Percentiles rank a stretch among this genome's conserved stretches.
Conservation (phyloP, 352 stramenopile species). For the Globisporangium parvum region DNA sequence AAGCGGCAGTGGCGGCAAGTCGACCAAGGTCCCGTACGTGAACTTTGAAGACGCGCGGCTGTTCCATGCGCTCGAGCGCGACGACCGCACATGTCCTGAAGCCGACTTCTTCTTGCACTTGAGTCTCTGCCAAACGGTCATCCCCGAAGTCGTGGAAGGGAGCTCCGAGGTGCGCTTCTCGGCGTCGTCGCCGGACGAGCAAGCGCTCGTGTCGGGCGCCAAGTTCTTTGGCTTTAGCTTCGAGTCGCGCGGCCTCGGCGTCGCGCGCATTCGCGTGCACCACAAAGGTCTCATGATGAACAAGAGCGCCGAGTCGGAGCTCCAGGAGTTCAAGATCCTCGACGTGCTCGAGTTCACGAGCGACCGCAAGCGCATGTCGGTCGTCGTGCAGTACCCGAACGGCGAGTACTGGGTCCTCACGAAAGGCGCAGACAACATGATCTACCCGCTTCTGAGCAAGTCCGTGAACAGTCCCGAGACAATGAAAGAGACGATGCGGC, state of each 20-base stretch:
- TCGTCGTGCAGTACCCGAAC: slow-evolving; percentile 83
- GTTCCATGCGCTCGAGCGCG: slow-evolving; percentile 33
- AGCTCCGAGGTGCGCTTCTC: slow-evolving; percentile 56
- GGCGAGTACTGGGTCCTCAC: slow-evolving; percentile 63
- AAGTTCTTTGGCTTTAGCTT: slow-evolving; percentile 79
- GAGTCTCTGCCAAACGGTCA: slow-evolving; percentile 77
- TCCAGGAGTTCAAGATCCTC: slow-evolving; percentile 71
- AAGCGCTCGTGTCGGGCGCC: slow-evolving; percentile 84
- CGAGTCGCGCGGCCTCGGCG: slow-evolving; percentile 51
- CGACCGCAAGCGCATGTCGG: slow-evolving; percentile 97
- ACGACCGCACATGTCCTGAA: slow-evolving; percentile 25
- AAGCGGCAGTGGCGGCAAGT: not conserved
- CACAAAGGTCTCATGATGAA: slow-evolving; percentile 36
- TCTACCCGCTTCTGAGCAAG: slow-evolving; percentile 76
- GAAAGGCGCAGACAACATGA: slow-evolving; percentile 93
- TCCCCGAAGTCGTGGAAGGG: slow-evolving; percentile 49
- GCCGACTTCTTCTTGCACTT: slow-evolving; percentile 84
- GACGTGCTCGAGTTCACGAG: slow-evolving; percentile 87
- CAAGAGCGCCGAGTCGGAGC: slow-evolving; percentile 26
- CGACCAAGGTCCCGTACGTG: slow-evolving; percentile 59
- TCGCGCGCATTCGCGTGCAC: slow-evolving; percentile 53
- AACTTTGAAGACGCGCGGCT: slow-evolving; percentile 71
- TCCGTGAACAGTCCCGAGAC: slow-evolving; percentile 48
- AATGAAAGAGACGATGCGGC: slow-evolving; percentile 47
- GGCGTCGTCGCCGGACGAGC: slow-evolving; percentile 82